Percentiles rank a stretch among this genome's conserved stretches.
These are phyloP conservation scores for Cairneyella variabilis DNA, from an alignment of 495 filamentous ascomycete species.

Conservation along the genomic window DNA sequence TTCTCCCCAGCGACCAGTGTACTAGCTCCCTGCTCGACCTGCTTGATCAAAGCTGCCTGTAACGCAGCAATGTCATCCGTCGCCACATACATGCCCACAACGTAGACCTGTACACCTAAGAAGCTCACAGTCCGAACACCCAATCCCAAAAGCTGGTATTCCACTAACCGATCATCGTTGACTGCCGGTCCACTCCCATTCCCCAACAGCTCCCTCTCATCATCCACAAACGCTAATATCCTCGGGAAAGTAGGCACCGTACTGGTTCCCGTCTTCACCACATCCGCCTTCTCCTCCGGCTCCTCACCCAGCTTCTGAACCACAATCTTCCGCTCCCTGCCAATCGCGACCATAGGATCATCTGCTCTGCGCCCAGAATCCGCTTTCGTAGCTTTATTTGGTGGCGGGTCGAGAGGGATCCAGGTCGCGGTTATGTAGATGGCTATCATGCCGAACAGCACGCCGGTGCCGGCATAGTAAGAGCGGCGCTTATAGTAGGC, in stretches of 20 bases:
- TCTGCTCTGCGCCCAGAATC: slow-evolving; percentile 38
- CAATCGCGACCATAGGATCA: slow-evolving; percentile 40
- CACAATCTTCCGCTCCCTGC: slow-evolving; percentile 50
- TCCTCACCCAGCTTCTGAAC: slow-evolving; percentile 39
- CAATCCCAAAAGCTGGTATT: slow-evolving; percentile 84
- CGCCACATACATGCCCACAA: slow-evolving; percentile 85
- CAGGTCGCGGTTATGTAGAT: slow-evolving; percentile 42
- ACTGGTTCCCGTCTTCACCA: slow-evolving; percentile 78
- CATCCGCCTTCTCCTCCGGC: slow-evolving; percentile 47
- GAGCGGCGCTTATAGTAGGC: slow-evolving; percentile 43
- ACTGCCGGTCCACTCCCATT: slow-evolving; percentile 21
- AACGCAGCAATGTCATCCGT: slow-evolving; percentile 65
- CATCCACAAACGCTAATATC: slow-evolving; percentile 52
- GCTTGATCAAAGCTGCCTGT: slow-evolving; percentile 41
- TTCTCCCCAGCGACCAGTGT: slow-evolving; percentile 79
- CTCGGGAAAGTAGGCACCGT: slow-evolving; percentile 78
- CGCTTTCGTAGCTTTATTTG: slow-evolving; percentile 23
- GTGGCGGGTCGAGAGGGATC: slow-evolving; percentile 32
- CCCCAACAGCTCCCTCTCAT: slow-evolving; percentile 8
- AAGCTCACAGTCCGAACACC: slow-evolving; percentile 89
- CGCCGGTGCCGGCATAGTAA: slow-evolving; percentile 43
- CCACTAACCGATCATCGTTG: slow-evolving; percentile 33
- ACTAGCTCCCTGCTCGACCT: slow-evolving; percentile 64
- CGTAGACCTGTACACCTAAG: slow-evolving; percentile 88
- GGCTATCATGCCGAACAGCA: slow-evolving; percentile 42